Conservation (phyloP, 257 asterid species). For the Solanum medicagineum region DNA sequence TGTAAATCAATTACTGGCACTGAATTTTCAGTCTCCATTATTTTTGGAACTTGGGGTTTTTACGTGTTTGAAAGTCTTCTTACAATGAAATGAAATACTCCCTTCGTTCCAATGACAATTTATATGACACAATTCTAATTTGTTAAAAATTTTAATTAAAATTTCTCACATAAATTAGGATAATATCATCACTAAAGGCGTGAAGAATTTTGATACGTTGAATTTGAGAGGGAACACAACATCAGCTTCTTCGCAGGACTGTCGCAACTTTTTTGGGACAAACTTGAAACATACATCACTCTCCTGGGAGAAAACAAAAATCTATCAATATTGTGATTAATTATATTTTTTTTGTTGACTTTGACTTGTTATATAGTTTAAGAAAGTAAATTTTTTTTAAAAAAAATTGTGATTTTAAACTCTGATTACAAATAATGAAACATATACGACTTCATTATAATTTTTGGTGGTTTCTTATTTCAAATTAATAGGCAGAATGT, state of each 20-base stretch:
- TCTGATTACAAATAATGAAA: too few species aligned
- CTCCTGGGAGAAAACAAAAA: neutral
- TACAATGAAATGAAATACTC: neutral
- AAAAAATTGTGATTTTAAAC: too few species aligned
- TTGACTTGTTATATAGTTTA: too few species aligned
- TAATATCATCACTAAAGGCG: neutral
- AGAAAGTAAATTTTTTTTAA: too few species aligned
- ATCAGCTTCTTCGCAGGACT: neutral
- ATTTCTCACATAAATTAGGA: too few species aligned
- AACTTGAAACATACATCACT: neutral
- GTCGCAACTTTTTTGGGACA: neutral
- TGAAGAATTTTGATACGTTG: neutral
- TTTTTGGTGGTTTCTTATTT: too few species aligned
- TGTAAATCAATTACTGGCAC: constrained; percentile 32
- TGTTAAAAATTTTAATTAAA: too few species aligned
- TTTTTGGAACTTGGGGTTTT: neutral
- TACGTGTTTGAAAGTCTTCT: neutral
- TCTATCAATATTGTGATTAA: neutral
- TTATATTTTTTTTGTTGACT: too few species aligned
- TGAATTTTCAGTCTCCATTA: neutral
- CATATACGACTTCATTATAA: too few species aligned
- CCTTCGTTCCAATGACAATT: too few species aligned
- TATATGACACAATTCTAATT: too few species aligned
- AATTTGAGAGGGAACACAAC: neutral
- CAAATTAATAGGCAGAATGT: too few species aligned